phyloP scores from a whole-genome alignment of 2,329 filamentous ascomycete genomes.

The Aspergillus alliaceus region DNA sequence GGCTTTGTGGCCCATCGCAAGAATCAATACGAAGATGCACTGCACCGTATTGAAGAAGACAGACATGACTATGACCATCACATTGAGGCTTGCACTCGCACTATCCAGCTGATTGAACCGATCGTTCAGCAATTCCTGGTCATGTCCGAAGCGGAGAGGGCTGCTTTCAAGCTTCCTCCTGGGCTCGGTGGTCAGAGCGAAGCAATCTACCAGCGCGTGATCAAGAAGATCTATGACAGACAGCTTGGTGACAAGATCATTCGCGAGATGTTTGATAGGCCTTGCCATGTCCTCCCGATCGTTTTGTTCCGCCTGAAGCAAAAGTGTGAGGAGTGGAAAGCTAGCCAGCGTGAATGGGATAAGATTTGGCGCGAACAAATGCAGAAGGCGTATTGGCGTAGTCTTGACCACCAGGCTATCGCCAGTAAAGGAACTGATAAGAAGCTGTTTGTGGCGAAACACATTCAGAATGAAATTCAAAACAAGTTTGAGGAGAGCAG shows the following conservation, averaged over 20 bases:
- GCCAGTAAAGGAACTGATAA: constrained; percentile 87
- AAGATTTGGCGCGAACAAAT: constrained; percentile 98
- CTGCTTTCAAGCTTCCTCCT: constrained; percentile 73
- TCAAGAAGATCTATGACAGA: constrained; percentile 93
- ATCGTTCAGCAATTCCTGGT: constrained; percentile 87
- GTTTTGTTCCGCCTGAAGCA: constrained; percentile 87
- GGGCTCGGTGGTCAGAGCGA: constrained; percentile 90
- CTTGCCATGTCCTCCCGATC: constrained; percentile 84
- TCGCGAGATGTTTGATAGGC: constrained; percentile 78
- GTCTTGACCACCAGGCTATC: constrained; percentile 93
- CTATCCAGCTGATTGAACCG: constrained; percentile 92
- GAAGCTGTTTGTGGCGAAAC: constrained; percentile 84
- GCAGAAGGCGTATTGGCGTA: constrained; percentile 91
- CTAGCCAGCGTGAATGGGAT: constrained; percentile 96
- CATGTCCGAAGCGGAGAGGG: constrained; percentile 71
- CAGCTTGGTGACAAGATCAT: constrained; percentile 84
- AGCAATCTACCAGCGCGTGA: constrained; percentile 93
- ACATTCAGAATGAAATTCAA: constrained; percentile 85
- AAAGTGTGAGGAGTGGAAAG: constrained; percentile 97
- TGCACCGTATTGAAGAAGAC: constrained; percentile 96
- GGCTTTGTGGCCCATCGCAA: constrained; percentile 97
- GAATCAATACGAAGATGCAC: constrained; percentile 89
- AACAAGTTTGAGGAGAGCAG: constrained; percentile 90
- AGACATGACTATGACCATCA: constrained; percentile 98
- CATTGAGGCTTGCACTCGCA: constrained; percentile 91